phyloP scores from a whole-genome alignment of 495 filamentous ascomycete species.

The Patellaria atrata region DNA sequence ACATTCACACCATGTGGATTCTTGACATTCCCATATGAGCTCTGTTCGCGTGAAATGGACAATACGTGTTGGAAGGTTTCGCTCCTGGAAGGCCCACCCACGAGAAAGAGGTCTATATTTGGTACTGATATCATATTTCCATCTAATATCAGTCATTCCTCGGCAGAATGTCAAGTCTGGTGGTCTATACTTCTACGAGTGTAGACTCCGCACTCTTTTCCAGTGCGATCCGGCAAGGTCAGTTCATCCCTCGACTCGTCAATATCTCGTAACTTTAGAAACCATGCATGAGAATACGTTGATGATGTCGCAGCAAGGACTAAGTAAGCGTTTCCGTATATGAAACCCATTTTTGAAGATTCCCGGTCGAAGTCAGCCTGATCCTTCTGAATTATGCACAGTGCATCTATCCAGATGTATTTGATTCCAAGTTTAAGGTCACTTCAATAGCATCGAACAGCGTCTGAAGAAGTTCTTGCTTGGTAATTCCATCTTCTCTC shows the following conservation, averaged over 20 bases:
- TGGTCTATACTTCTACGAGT: neutral
- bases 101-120: slow-evolving; percentile 3
- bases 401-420: slow-evolving; percentile 15
- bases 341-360: slow-evolving; percentile 7
- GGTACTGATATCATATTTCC: too few species aligned
- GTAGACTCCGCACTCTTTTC: neutral
- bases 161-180: slow-evolving; percentile 1
- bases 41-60: slow-evolving; percentile 16
- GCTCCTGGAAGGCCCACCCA: slow-evolving; percentile 19
- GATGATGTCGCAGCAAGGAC: slow-evolving; percentile 17
- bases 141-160: too few species aligned
- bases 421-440: slow-evolving; percentile 9
- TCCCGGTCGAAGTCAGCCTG: slow-evolving; percentile 4
- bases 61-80: slow-evolving; percentile 11
- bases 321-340: slow-evolving; percentile 15
- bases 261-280: neutral
- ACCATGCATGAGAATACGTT: neutral
- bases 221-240: neutral
- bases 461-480: slow-evolving; percentile 14
- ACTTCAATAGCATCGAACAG: slow-evolving; percentile 11
- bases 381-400: slow-evolving; percentile 17
- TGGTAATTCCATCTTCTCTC: slow-evolving; percentile 2
- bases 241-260: slow-evolving; percentile 1
- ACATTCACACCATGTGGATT: slow-evolving; percentile 13
- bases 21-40: slow-evolving; percentile 20